Conservation (phyloP, 768 basidiomycete genomes). For the Suillus brevipes region DNA sequence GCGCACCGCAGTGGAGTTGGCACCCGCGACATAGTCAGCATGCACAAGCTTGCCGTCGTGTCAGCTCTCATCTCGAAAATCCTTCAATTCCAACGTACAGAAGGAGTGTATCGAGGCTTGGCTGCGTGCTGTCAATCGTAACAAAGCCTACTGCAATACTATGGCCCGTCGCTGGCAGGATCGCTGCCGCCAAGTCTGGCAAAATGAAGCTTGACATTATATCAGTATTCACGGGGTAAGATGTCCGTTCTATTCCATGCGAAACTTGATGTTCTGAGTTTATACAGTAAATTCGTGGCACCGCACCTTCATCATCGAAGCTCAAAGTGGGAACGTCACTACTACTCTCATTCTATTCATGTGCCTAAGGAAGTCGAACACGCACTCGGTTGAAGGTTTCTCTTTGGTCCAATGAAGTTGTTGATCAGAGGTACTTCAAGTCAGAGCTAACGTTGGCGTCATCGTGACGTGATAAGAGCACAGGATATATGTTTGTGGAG, state of each 20-base stretch:
- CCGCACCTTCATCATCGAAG: constrained; percentile 54
- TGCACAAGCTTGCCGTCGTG: constrained; percentile 64
- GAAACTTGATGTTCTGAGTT: constrained; percentile 11
- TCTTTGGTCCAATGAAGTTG: too few relatives aligned
- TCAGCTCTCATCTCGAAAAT: constrained; percentile 50
- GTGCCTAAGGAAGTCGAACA: constrained; percentile 52
- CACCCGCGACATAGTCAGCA: constrained; percentile 31
- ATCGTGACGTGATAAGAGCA: constrained; percentile 3
- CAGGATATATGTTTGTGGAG: constrained; percentile 50
- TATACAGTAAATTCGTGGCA: constrained; percentile 16
- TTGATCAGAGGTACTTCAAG: too few relatives aligned
- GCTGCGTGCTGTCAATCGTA: constrained; percentile 51
- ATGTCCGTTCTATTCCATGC: too few relatives aligned
- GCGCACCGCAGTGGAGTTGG: too few relatives aligned
- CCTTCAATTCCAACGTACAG: constrained; percentile 53
- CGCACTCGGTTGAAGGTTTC: too few relatives aligned
- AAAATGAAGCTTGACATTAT: not conserved
- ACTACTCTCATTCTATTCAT: not conserved
- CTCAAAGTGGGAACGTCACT: constrained; percentile 51
- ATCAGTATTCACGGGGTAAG: too few relatives aligned
- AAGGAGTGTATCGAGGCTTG: constrained; percentile 48
- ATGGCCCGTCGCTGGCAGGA: constrained; percentile 65
- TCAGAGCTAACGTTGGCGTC: constrained; percentile 27
- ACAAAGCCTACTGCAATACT: constrained; percentile 45
- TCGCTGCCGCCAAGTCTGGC: constrained; percentile 58